phyloP scores from a whole-genome alignment of 768 basidiomycete species.

The Trametes coccinea region DNA sequence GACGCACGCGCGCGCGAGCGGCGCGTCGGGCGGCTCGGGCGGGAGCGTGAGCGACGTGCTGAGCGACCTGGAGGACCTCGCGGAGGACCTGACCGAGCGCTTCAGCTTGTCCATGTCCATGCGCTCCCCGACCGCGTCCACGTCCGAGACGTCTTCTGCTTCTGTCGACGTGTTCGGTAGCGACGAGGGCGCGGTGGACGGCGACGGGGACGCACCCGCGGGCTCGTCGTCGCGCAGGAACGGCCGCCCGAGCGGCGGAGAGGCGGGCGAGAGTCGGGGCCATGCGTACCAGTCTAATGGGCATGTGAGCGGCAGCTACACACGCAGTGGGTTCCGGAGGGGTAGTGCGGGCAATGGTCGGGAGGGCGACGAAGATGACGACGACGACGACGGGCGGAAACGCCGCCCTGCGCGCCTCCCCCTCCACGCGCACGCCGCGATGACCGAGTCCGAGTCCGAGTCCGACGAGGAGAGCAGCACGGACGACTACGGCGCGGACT shows the following conservation, averaged over 20 bases:
- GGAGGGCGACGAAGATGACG: conserved; percentile 37
- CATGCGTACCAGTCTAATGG: not conserved
- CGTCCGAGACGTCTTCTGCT: not conserved
- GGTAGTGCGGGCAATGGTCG: conserved; percentile 33
- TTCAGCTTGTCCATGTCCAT: conserved; percentile 3
- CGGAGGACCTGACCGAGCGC: conserved; percentile 20
- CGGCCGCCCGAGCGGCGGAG: conserved; percentile 15
- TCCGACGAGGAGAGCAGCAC: conserved; percentile 46
- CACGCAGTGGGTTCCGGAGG: conserved; percentile 25
- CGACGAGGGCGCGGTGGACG: not conserved
- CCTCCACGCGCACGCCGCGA: conserved; percentile 27
- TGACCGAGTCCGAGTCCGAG: conserved; percentile 23
- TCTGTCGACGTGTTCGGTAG: no score
- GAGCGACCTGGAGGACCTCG: conserved; percentile 20
- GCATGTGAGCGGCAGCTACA: conserved; percentile 27
- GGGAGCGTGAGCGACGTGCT: conserved; percentile 16
- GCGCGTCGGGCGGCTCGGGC: conserved; percentile 6
- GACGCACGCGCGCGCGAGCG: conserved; percentile 9
- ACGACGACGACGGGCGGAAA: conserved; percentile 34
- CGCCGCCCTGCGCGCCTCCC: conserved; percentile 26
- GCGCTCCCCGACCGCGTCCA: not conserved
- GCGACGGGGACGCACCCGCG: conserved; percentile 6
- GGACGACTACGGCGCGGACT: conserved; percentile 35
- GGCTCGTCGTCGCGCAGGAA: not conserved
- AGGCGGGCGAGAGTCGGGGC: not conserved